Conservation (phyloP, 495 filamentous ascomycete species). For the Acidiella bohemica region DNA sequence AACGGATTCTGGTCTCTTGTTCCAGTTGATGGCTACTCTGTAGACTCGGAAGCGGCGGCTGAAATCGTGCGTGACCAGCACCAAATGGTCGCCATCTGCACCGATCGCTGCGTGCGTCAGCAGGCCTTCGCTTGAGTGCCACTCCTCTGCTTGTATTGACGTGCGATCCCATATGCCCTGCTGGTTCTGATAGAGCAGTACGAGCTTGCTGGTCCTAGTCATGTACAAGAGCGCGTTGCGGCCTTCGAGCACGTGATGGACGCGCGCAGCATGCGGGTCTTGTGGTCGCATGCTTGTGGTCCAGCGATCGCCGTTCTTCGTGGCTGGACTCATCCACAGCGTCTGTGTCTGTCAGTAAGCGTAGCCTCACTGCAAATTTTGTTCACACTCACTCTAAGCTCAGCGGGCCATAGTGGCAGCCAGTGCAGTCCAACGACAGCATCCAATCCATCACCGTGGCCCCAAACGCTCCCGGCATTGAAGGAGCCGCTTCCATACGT, state of each 20-base stretch:
- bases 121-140: conserved; percentile 51
- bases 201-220: conserved; percentile 1
- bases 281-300: background rate
- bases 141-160: conserved; percentile 53
- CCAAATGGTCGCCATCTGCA: conserved; percentile 41
- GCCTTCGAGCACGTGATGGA: conserved; percentile 10
- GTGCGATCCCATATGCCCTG: conserved; percentile 44
- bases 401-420: conserved; percentile 35
- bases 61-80: conserved; percentile 25
- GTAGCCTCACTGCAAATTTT: conserved; percentile 14
- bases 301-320: conserved; percentile 23
- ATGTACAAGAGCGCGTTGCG: conserved; percentile 8
- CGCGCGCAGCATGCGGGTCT: background rate
- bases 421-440: conserved; percentile 75
- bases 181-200: conserved; percentile 14
- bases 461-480: too few relatives aligned
- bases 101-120: conserved; percentile 72
- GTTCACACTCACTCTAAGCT: conserved; percentile 32
- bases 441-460: too few relatives aligned
- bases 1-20: too few relatives aligned
- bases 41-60: conserved; percentile 24
- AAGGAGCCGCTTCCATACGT: conserved; percentile 41
- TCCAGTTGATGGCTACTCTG: conserved; percentile 30
- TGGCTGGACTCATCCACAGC: conserved; percentile 22
- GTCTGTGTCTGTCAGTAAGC: conserved; percentile 6